Evolutionary conservation across 2,329 filamentous ascomycete genomes (phyloP).

Genomic region (Penicillium sp.): DNA sequence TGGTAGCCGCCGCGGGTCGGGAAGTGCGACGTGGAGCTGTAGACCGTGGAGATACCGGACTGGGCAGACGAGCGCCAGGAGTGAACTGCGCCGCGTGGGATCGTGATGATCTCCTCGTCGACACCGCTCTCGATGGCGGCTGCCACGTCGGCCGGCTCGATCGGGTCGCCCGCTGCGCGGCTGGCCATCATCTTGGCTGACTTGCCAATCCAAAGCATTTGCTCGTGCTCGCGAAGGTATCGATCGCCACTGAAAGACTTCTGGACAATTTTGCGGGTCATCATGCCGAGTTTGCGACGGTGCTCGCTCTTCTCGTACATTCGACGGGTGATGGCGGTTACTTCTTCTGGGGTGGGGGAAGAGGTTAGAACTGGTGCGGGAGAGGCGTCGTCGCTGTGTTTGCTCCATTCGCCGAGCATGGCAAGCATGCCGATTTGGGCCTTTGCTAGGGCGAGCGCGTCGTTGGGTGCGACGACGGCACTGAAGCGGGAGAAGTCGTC

Average conservation of each 20-base stretch:
- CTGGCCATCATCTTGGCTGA: slow-evolving; percentile 35
- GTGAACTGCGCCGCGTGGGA: slow-evolving; percentile 34
- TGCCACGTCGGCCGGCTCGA: slow-evolving; percentile 28
- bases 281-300: slow-evolving; percentile 58
- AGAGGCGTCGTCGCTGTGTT: slow-evolving; percentile 56
- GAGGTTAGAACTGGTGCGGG: slow-evolving; percentile 48
- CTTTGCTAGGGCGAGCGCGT: slow-evolving; percentile 58
- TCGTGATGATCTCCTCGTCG: slow-evolving; percentile 40
- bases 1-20: slow-evolving; percentile 17
- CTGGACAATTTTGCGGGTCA: slow-evolving; percentile 58
- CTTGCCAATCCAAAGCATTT: slow-evolving; percentile 56
- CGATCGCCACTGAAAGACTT: slow-evolving; percentile 60
- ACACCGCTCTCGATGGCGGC: slow-evolving; percentile 27
- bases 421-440: slow-evolving; percentile 63
- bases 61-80: slow-evolving; percentile 39
- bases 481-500: slow-evolving; percentile 55
- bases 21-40: slow-evolving; percentile 24
- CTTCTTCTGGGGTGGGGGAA: slow-evolving; percentile 51
- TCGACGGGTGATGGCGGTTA: slow-evolving; percentile 54
- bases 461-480: slow-evolving; percentile 64
- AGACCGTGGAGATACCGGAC: slow-evolving; percentile 33
- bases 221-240: slow-evolving; percentile 62
- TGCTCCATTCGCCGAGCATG: slow-evolving; percentile 61
- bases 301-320: slow-evolving; percentile 62
- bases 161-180: slow-evolving; percentile 23